Base-by-base conservation (phyloP, 805 yeast species). In the Wickerhamomyces strasburgensis region DNA sequence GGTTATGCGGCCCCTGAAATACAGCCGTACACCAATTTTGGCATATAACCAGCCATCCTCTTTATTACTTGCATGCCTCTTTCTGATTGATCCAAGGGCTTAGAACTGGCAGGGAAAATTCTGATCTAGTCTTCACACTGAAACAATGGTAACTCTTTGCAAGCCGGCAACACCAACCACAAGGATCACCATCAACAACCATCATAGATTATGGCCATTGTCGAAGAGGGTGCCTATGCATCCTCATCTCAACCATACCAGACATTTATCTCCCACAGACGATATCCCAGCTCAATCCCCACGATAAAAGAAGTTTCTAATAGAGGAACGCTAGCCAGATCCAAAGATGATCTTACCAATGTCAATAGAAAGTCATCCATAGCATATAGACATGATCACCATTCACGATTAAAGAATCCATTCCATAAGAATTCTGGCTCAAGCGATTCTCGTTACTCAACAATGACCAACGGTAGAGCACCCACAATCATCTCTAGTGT, bases 401-500 rank as follows among this genome's bases (percentile, higher is more conserved):
- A 18, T 7, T 27, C 33, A 5, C 31, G 32, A 9, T 29, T 33
- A n/a, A 19, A 24, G 15, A 27, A 35, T n/a, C 21, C 36, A 21
- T 9, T 19, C 13, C 21, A 21, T 11, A 21, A 11, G 11, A 21
- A 21, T 7, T 21, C 25, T 7, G 25, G 11, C 10, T 21, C 25
- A 8, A 11, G 25, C 25, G 11, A 21, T 21, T 21, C 25, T 21
- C 7, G 11, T 21, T 21, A 21, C 25, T 21, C 25, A 21, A 21
- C 25, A 21, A 21, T 21, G 25, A 7, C 25, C 7, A 27, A 43
- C 15, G 56, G 56, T 3, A 38, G 37, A 18, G 40, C 39, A 3
- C 52, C 57, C 10, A 46, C 50, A 8, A 47, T 50, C 10, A 34
- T 43, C 15, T 46, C 55, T 7, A 41, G 48, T 1, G 26, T 44